Evolutionary conservation across 257 asterid genomes (phyloP), one percentile per base, ranked within the genome.

Genomic region (Oldenlandia corymbosa): DNA sequence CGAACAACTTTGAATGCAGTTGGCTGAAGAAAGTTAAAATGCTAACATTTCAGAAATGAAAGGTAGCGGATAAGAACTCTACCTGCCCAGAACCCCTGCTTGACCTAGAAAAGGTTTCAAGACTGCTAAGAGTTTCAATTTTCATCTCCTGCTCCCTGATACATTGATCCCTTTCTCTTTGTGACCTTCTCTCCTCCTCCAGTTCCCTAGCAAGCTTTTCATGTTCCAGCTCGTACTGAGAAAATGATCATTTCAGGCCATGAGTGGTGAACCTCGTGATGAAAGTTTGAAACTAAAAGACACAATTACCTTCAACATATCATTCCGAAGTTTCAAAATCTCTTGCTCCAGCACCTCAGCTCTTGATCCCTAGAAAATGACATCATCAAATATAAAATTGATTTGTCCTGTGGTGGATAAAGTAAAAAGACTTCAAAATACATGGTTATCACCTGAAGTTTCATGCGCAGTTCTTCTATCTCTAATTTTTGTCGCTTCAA

Each of bases 121-220:
- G 78, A 69, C 75, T 83, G 83, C 89, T 82, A 39, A 81, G 90
- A 71, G 80, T 80, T 67, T 84, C 79, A 58, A 85, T 83, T 76
- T 80, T 82, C 79, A 80, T 81, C 76, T 92, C 91, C 75, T 93
- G 95, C 74, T 90, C 96, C 78, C 65, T 79, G 65, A 85, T 81
- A 68, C 86, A 73, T 60, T 74, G 83, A 14, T 83, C 95, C 37
- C 95, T 85, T 69, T 84, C 94, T 79, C 78, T 87, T 12, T 93
- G 96, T 55, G 90, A 77, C 76, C 88, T 83, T 73, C 99, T 93
- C 73, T 93, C 99, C 82, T 84, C 97, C 70, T 93, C 99, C 62
- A 93, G 62, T 76, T 87, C 95, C 75, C 83, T 73, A 16, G 96
- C 90, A 34, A 90, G 97, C 82, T 87, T 90, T 73, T 90, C 99